These are phyloP conservation scores for Corchorus capsularis DNA, from an alignment of 345 rosid species.

Conservation along the genomic window DNA sequence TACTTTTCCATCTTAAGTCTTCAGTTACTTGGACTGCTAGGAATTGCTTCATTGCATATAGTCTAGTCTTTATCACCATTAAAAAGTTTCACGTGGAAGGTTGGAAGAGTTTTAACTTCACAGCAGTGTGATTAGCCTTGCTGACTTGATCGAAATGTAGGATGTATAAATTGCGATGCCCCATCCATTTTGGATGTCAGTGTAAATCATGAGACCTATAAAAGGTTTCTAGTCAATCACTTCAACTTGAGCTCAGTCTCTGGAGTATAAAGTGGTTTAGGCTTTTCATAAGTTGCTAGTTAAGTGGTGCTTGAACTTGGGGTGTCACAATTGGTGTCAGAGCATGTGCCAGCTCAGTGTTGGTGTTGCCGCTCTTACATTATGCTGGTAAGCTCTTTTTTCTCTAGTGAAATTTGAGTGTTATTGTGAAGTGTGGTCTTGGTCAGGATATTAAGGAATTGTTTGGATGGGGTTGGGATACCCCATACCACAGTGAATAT, in stretches of 20 bases:
- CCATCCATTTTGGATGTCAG: neutral
- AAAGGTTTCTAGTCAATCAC: neutral
- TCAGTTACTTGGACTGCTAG: slow-evolving; percentile 1
- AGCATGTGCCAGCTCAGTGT: neutral
- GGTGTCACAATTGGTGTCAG: neutral
- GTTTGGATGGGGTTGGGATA: neutral
- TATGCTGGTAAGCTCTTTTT: neutral
- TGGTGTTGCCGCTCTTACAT: neutral
- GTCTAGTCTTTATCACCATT: neutral
- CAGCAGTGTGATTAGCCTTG: neutral
- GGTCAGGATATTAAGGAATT: slow-evolving; percentile 3
- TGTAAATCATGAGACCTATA: neutral
- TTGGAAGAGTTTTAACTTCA: slow-evolving; percentile 2
- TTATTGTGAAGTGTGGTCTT: neutral
- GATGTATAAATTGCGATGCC: neutral
- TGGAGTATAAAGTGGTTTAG: slow-evolving; percentile 12
- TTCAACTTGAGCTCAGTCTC: neutral
- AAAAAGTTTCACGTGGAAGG: neutral
- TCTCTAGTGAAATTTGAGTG: neutral
- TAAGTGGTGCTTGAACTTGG: slow-evolving; percentile 1
- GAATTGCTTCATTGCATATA: neutral
- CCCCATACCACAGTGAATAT: neutral
- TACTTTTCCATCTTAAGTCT: slow-evolving; percentile 12
- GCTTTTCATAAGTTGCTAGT: neutral
- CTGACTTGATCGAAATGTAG: slow-evolving; percentile 4